Evolutionary conservation across 257 asterid genomes (phyloP).

Genomic region (Solanum chilense): DNA sequence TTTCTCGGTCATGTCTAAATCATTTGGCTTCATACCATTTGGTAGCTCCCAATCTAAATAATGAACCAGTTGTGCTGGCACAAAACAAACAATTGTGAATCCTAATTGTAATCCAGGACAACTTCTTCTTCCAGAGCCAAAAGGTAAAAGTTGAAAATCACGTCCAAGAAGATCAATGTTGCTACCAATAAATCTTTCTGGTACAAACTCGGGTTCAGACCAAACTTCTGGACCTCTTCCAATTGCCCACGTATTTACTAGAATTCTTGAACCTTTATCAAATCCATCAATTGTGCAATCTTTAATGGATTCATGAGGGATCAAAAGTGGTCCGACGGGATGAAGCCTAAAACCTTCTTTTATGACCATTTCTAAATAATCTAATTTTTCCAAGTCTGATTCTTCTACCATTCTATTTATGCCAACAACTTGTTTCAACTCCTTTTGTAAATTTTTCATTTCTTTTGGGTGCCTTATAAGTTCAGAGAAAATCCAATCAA

Average conservation of each 20-base stretch:
- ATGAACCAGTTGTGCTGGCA: slow-evolving; percentile 1
- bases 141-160: not conserved
- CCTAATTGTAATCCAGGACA: slow-evolving; percentile 6
- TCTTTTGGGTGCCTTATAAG: slow-evolving; percentile 1
- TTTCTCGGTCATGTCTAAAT: too few species aligned
- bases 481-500: too few species aligned
- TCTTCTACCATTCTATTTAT: not conserved
- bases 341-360: slow-evolving; percentile 6
- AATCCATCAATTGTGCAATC: slow-evolving; percentile 11
- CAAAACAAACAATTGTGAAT: not conserved
- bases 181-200: not conserved
- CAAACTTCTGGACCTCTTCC: slow-evolving; percentile 1
- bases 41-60: not conserved
- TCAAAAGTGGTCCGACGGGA: slow-evolving; percentile 3
- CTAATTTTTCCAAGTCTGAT: too few species aligned
- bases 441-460: slow-evolving; percentile 6
- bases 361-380: too few species aligned
- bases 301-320: slow-evolving; percentile 7
- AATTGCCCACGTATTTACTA: slow-evolving; percentile 3
- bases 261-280: not conserved
- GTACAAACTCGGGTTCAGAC: not conserved
- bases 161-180: slow-evolving; percentile 1
- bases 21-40: too few species aligned
- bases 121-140: not conserved
- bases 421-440: slow-evolving; percentile 6